These are phyloP conservation scores for Filobasidium floriforme DNA, from an alignment of 768 basidiomycete genomes.

Conservation along the genomic window DNA sequence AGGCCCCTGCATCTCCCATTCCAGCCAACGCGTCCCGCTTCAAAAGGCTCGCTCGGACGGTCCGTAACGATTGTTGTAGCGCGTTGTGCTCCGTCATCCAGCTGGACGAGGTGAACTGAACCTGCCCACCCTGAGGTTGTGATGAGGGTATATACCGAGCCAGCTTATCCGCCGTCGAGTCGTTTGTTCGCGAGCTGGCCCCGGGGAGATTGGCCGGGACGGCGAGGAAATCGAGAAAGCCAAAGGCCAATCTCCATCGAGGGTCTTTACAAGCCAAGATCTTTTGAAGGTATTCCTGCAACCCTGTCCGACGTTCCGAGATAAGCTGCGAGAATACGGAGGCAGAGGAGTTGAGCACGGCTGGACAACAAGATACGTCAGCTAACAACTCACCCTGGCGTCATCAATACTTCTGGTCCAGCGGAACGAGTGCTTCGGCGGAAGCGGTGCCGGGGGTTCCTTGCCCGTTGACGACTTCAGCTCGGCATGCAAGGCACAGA, in stretches of 20 bases:
- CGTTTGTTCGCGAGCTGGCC: constrained; percentile 12
- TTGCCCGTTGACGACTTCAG: constrained; percentile 69
- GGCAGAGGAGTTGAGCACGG: not conserved
- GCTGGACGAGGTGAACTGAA: constrained; percentile 59
- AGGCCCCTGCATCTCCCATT: constrained; percentile 61
- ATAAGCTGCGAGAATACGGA: constrained; percentile 47
- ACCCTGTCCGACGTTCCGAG: constrained; percentile 66
- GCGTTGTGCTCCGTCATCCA: constrained; percentile 88
- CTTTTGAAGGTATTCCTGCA: constrained; percentile 78
- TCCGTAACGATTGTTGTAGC: constrained; percentile 66
- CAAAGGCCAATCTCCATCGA: constrained; percentile 68
- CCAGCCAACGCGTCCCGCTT: constrained; percentile 74
- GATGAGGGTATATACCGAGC: constrained; percentile 17
- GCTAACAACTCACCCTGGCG: constrained; percentile 45
- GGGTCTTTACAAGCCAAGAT: constrained; percentile 75
- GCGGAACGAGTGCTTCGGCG: constrained; percentile 69
- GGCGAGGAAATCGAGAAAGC: constrained; percentile 80
- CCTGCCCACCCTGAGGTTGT: constrained; percentile 2
- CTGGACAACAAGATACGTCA: not conserved
- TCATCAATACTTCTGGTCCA: constrained; percentile 52
- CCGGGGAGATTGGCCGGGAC: constrained; percentile 50
- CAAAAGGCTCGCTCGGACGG: constrained; percentile 77
- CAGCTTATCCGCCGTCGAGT: constrained; percentile 22
- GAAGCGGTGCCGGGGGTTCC: constrained; percentile 71
- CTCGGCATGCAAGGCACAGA: constrained; percentile 75